Percentiles rank a stretch among this genome's conserved stretches.
These are phyloP conservation scores for Ustilago loliicola DNA, from an alignment of 1,284 basidiomycete genomes.

Conservation along the genomic window DNA sequence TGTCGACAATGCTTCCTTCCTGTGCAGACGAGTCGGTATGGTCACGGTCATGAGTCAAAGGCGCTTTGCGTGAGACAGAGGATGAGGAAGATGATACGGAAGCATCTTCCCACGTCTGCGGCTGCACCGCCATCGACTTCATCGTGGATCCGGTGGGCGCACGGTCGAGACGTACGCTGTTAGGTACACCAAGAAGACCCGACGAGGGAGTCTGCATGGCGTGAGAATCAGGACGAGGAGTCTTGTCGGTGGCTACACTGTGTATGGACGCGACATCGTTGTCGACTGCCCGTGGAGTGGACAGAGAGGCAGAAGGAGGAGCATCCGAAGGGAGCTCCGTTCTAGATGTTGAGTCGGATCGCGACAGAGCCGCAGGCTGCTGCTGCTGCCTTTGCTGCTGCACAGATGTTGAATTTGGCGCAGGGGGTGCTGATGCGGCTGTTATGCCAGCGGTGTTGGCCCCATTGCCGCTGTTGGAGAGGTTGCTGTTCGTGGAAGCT, in stretches of 20 bases:
- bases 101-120: conserved; percentile 40
- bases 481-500: conserved; percentile 20
- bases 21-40: conserved; percentile 28
- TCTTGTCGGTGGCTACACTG: conserved; percentile 34
- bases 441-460: background rate
- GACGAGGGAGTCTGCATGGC: background rate
- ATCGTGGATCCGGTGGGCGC: conserved; percentile 40
- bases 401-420: background rate
- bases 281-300: background rate
- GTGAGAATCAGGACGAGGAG: conserved; percentile 21
- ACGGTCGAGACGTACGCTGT: conserved; percentile 31
- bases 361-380: conserved; percentile 23
- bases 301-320: conserved; percentile 2
- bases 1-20: conserved; percentile 52
- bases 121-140: conserved; percentile 45
- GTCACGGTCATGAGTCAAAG: conserved; percentile 23
- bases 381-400: conserved; percentile 2
- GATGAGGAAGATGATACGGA: conserved; percentile 15
- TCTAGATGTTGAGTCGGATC: background rate
- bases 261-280: conserved; percentile 28
- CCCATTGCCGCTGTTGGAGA: conserved; percentile 7
- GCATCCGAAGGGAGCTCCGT: background rate
- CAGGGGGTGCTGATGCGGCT: background rate
- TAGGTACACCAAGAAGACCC: conserved; percentile 6
- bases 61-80: conserved; percentile 2